phyloP scores from a whole-genome alignment of 2,329 filamentous ascomycete genomes.

The Cercospora beticola region DNA sequence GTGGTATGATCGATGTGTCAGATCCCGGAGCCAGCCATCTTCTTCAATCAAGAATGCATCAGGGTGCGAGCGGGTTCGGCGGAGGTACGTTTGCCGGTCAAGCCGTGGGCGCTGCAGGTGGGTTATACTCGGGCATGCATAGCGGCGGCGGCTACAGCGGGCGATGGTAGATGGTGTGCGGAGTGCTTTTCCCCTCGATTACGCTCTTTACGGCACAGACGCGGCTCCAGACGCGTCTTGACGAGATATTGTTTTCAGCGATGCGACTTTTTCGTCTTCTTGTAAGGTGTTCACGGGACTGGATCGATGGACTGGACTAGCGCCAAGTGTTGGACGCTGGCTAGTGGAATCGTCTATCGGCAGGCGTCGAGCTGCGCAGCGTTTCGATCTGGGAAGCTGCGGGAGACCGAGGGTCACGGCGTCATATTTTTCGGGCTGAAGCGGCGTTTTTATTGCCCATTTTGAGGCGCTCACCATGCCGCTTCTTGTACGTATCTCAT shows the following conservation, averaged over 20 bases:
- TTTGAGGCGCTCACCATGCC: conserved; percentile 27
- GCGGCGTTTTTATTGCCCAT: conserved; percentile 17
- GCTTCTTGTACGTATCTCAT: conserved; percentile 38
- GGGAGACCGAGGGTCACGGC: conserved; percentile 12
- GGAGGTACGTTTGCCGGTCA: conserved; percentile 29
- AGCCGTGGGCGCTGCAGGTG: conserved; percentile 28
- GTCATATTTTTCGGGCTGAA: conserved; percentile 16
- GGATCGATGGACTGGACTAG: conserved; percentile 27
- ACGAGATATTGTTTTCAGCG: conserved; percentile 24
- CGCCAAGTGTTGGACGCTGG: conserved; percentile 35
- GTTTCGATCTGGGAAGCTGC: conserved; percentile 3
- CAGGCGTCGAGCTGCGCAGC: conserved; percentile 18
- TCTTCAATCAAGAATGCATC: conserved; percentile 85
- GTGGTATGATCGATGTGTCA: conserved; percentile 89
- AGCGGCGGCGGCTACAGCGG: conserved; percentile 34
- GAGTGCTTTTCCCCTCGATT: conserved; percentile 12
- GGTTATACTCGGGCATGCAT: conserved; percentile 36
- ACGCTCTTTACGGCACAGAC: conserved; percentile 23
- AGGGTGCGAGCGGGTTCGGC: conserved; percentile 67
- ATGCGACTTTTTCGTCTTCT: conserved; percentile 24
- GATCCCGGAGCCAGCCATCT: conserved; percentile 95
- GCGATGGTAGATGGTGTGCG: conserved; percentile 31
- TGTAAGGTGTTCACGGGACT: conserved; percentile 32
- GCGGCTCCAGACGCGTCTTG: conserved; percentile 12
- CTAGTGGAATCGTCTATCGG: conserved; percentile 26